phyloP scores from a whole-genome alignment of 129 eudicot genomes.

The Rutidosis leptorrhynchoides region DNA sequence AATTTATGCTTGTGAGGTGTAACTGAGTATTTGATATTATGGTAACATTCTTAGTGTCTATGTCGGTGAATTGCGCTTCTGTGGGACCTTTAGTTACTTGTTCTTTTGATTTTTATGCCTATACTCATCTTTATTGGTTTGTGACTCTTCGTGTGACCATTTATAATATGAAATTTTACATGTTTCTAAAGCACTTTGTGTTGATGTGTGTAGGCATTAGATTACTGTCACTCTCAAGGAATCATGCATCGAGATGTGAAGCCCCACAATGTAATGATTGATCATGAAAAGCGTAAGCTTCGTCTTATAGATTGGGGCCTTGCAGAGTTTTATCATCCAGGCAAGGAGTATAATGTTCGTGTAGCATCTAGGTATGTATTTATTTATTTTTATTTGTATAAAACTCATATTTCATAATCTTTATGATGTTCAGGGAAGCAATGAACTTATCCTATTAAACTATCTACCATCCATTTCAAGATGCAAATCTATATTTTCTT shows the following conservation, averaged over 20 bases:
- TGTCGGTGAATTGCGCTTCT: neutral
- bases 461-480: neutral
- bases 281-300: slow-evolving; percentile 87
- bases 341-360: slow-evolving; percentile 86
- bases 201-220: slow-evolving; percentile 58
- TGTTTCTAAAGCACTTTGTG: slow-evolving; percentile 1
- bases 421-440: neutral
- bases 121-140: neutral
- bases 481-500: neutral
- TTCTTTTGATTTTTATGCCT: neutral
- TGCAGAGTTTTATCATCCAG: slow-evolving; percentile 90
- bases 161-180: neutral
- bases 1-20: neutral
- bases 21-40: neutral
- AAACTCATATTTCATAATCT: neutral
- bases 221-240: slow-evolving; percentile 90
- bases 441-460: neutral
- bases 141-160: neutral
- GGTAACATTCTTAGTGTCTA: neutral
- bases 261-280: slow-evolving; percentile 94
- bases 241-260: slow-evolving; percentile 94
- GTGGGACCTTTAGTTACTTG: too few species aligned
- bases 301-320: slow-evolving; percentile 95
- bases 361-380: slow-evolving; percentile 79
- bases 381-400: neutral